Evolutionary conservation across 1,139 yeast genomes (phyloP).

Genomic region (Zygotorulaspora mrakii): DNA sequence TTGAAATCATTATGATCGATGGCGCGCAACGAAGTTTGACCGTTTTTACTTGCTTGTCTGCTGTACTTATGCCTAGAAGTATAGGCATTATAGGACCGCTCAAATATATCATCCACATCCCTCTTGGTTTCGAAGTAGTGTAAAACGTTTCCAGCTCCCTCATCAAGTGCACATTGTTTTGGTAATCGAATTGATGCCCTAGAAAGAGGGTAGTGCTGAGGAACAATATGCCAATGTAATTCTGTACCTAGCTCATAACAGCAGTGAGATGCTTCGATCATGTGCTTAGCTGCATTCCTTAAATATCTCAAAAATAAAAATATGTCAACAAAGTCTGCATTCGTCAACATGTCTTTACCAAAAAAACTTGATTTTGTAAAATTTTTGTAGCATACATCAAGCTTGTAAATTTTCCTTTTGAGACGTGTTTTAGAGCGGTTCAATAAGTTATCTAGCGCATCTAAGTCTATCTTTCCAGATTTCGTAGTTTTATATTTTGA

Average conservation of each 20-base stretch:
- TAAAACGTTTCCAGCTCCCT: constrained; percentile 45
- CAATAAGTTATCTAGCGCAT: constrained; percentile 13
- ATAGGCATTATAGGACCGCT: constrained; percentile 41
- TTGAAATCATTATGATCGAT: constrained; percentile 41
- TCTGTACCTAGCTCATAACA: constrained; percentile 22
- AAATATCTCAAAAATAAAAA: constrained; percentile 39
- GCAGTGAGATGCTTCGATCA: constrained; percentile 19
- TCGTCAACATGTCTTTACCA: constrained; percentile 35
- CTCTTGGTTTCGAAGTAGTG: constrained; percentile 43
- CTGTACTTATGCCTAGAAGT: constrained; percentile 38
- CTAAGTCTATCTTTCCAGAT: constrained; percentile 6
- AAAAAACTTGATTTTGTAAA: constrained; percentile 38
- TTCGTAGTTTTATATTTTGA: constrained; percentile 14
- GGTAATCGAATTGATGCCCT: constrained; percentile 44
- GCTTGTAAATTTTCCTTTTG: constrained; percentile 30
- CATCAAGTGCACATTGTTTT: constrained; percentile 43
- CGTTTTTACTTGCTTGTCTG: constrained; percentile 11
- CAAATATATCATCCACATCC: constrained; percentile 50
- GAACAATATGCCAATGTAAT: constrained; percentile 36
- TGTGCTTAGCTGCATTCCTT: constrained; percentile 39
- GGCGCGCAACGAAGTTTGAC: constrained; percentile 33
- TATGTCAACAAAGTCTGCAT: constrained; percentile 37
- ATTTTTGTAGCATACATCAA: constrained; percentile 37
- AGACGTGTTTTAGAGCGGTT: constrained; percentile 19
- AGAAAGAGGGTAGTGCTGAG: constrained; percentile 41